Conservation (phyloP, 495 filamentous ascomycete species). For the Lindgomyces ingoldianus region DNA sequence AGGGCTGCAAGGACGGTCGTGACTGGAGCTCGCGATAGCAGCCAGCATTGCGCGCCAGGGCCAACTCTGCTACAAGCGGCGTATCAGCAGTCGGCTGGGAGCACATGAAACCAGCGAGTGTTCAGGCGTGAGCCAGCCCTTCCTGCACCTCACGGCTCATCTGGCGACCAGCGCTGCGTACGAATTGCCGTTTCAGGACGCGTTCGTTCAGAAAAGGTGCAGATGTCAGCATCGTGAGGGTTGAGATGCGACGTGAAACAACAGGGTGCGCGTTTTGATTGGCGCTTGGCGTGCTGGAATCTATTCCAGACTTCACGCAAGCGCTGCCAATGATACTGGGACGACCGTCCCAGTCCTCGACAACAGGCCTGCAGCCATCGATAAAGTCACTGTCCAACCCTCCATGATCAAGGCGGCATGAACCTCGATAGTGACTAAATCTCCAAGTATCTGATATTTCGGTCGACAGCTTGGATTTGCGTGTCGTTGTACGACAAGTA, state of each 20-base stretch:
- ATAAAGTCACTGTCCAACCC: background rate
- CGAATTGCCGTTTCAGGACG: background rate
- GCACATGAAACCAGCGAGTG: conserved; percentile 11
- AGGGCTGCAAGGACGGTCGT: conserved; percentile 30
- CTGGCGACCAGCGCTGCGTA: conserved; percentile 1
- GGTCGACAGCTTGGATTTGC: background rate
- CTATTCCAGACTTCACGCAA: background rate
- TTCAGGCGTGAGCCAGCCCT: background rate
- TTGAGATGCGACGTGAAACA: background rate
- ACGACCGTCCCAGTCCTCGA: conserved; percentile 1
- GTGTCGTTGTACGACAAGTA: conserved; percentile 3
- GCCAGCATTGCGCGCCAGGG: conserved; percentile 31
- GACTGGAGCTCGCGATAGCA: conserved; percentile 25
- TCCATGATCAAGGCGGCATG: conserved; percentile 4
- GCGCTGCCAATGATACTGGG: conserved; percentile 14
- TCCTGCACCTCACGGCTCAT: conserved; percentile 4
- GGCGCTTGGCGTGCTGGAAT: background rate
- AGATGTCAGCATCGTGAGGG: background rate
- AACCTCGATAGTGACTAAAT: conserved; percentile 11
- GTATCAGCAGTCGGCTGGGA: conserved; percentile 24
- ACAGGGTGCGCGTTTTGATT: background rate
- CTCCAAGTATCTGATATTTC: background rate
- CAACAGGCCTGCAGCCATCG: background rate
- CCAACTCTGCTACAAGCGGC: conserved; percentile 29
- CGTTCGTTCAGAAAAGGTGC: conserved; percentile 3